Evolutionary conservation across 306 rosid genomes (phyloP).

Genomic region (Rosa lucieae): DNA sequence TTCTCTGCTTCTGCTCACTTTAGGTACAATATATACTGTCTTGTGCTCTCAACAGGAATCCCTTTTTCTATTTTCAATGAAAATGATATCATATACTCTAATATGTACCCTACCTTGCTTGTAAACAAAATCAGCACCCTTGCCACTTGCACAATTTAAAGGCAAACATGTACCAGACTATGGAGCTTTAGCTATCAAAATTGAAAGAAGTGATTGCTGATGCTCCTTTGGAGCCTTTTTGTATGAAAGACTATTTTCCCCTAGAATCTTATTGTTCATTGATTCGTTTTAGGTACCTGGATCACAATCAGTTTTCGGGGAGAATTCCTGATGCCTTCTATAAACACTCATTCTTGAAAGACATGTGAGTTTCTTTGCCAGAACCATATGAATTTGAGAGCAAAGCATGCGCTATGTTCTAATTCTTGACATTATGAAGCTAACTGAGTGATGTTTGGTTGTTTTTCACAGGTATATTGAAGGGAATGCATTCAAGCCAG

Average conservation of each 20-base stretch:
- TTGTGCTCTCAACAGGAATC: background rate
- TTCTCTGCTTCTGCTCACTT: background rate
- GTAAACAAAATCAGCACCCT: background rate
- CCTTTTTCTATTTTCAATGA: background rate
- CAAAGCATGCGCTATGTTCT: background rate
- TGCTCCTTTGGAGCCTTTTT: background rate
- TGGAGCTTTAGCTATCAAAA: background rate
- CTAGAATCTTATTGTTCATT: background rate
- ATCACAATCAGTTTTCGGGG: constrained; percentile 95
- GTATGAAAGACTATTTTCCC: background rate
- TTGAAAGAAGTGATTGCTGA: background rate
- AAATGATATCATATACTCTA: too few species aligned
- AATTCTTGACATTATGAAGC: constrained; percentile 12
- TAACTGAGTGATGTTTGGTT: constrained; percentile 16
- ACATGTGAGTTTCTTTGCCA: constrained; percentile 66
- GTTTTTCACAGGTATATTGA: constrained; percentile 65
- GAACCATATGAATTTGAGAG: background rate
- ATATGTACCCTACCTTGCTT: too few species aligned
- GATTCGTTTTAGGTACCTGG: constrained; percentile 70
- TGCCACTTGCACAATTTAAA: too few species aligned
- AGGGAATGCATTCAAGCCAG: constrained; percentile 86
- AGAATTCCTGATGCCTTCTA: constrained; percentile 89
- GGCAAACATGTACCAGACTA: background rate
- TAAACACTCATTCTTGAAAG: constrained; percentile 92
- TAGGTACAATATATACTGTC: background rate